Evolutionary conservation across 78 protist species (phyloP).

Genomic region (Chrysochromulina tobinii): DNA sequence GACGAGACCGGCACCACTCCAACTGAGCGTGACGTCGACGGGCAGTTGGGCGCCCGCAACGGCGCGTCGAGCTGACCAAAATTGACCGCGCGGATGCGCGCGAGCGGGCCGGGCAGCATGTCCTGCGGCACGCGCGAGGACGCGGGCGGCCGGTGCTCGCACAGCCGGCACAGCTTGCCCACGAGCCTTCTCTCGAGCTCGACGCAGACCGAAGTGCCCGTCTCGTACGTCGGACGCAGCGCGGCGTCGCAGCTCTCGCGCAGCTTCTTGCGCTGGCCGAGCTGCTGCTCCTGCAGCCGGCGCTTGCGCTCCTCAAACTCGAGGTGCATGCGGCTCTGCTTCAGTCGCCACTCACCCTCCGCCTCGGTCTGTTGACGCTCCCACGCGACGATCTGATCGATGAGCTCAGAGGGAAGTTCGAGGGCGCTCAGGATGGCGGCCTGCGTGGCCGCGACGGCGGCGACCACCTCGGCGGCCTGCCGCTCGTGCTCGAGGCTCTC

Average conservation of each 20-base stretch:
- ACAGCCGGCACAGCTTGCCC: neutral
- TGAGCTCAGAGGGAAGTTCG: neutral
- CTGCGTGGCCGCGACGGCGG: neutral
- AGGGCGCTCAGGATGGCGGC: neutral
- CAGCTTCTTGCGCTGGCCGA: neutral
- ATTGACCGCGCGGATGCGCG: neutral
- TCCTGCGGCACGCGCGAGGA: neutral
- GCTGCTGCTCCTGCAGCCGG: slow-evolving; percentile 7
- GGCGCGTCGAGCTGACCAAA: neutral
- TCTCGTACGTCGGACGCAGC: neutral
- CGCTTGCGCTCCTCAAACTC: slow-evolving; percentile 26
- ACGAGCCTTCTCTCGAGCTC: neutral
- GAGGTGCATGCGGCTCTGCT: neutral
- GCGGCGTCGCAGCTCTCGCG: slow-evolving; percentile 9
- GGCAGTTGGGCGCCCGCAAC: neutral
- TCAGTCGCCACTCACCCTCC: neutral
- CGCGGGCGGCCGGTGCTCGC: neutral
- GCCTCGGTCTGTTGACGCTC: neutral
- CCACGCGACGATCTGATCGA: neutral
- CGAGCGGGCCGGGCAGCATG: neutral
- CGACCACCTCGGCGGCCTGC: neutral
- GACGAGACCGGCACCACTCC: neutral
- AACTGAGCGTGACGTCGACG: neutral
- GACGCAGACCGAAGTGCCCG: neutral
- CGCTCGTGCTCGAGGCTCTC: too few relatives aligned